phyloP scores from a whole-genome alignment of 225 moss, liverwort and hornwort species.

The Polytrichum formosum region DNA sequence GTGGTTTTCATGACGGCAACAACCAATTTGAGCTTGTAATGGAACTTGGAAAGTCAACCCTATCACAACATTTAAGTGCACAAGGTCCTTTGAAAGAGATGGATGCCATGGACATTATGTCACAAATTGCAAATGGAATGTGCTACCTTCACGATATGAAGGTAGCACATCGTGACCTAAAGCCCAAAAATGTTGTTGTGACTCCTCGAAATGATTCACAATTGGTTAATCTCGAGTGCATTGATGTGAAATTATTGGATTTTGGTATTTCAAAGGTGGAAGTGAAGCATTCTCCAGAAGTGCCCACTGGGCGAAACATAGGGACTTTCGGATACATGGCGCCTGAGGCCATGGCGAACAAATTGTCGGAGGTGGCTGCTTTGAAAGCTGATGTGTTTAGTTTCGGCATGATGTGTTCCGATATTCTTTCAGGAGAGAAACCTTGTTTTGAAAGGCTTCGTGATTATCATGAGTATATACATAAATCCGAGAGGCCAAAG shows the following conservation, averaged over 20 bases:
- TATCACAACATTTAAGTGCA: not conserved
- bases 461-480: not conserved
- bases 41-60: not conserved
- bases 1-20: not conserved
- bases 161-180: slow-evolving; percentile 9
- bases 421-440: not conserved
- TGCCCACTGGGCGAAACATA: not conserved
- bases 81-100: not conserved
- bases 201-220: not conserved
- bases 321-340: slow-evolving; percentile 2
- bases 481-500: not conserved
- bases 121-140: slow-evolving; percentile 9
- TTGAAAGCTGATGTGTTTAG: not conserved
- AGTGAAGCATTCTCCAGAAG: not conserved
- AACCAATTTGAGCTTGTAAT: not conserved
- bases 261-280: slow-evolving; percentile 8
- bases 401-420: not conserved
- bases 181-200: slow-evolving; percentile 4
- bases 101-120: not conserved
- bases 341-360: not conserved
- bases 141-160: slow-evolving; percentile 6
- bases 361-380: not conserved
- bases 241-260: not conserved
- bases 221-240: not conserved
- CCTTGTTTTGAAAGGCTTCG: not conserved